Evolutionary conservation across 1,139 yeast species (phyloP).

Genomic region (Hansenula anomala): DNA sequence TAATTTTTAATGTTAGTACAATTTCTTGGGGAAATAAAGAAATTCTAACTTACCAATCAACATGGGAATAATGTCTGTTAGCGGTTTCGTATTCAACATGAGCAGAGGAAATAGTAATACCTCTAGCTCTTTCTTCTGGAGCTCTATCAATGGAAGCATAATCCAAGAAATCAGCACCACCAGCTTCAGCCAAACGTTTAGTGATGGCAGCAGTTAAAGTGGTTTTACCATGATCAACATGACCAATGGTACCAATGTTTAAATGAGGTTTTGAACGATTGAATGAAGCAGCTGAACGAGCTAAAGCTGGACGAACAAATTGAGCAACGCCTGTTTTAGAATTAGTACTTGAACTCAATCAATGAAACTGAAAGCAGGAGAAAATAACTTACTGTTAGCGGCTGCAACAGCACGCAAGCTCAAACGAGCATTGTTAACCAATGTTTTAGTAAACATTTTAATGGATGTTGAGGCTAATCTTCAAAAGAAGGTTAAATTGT

Average conservation of each 20-base stretch:
- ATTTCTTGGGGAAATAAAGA: no score
- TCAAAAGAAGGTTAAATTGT: no score
- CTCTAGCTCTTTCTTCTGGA: constrained; percentile 99
- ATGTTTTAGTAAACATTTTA: constrained; percentile 14
- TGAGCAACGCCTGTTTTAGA: not conserved
- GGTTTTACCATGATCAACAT: constrained; percentile 98
- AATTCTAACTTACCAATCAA: no score
- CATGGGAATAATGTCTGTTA: constrained; percentile 93
- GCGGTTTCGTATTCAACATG: constrained; percentile 94
- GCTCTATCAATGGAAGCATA: constrained; percentile 95
- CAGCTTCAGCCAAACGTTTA: constrained; percentile 80
- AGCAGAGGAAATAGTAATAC: constrained; percentile 97
- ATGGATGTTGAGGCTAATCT: no score
- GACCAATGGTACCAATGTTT: constrained; percentile 93
- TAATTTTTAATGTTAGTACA: no score
- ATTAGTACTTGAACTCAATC: no score
- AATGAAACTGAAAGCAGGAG: no score
- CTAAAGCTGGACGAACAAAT: constrained; percentile 13
- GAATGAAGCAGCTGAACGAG: constrained; percentile 55
- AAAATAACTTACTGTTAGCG: not conserved
- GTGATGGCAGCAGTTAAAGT: constrained; percentile 98
- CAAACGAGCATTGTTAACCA: constrained; percentile 11
- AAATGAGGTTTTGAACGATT: constrained; percentile 95
- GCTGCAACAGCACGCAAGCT: constrained; percentile 7
- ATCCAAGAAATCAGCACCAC: constrained; percentile 93